phyloP scores from a whole-genome alignment of 225 moss, liverwort and hornwort genomes.

The Straminergon stramineum region DNA sequence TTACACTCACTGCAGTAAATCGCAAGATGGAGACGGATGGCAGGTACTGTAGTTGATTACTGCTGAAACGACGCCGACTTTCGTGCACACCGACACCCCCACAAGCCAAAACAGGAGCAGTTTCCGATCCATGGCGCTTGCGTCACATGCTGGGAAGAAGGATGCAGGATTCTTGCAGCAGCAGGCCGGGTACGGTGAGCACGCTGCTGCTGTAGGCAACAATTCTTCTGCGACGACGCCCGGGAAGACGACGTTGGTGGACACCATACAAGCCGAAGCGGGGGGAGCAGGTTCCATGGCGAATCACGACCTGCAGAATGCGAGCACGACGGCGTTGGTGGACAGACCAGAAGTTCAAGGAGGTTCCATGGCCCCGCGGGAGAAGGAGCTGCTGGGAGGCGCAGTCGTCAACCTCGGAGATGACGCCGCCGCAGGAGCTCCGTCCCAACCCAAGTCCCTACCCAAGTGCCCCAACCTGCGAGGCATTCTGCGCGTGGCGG shows the following conservation, averaged over 20 bases:
- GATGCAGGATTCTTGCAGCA: not conserved
- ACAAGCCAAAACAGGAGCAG: not conserved
- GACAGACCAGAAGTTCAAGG: not conserved
- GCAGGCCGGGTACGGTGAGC: not conserved
- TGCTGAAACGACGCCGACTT: not conserved
- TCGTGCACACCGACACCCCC: not conserved
- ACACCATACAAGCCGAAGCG: not conserved
- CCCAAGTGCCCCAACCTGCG: slow-evolving; percentile 20
- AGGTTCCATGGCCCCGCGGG: not conserved
- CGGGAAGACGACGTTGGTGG: not conserved
- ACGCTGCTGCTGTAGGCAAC: not conserved
- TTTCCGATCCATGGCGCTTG: not conserved
- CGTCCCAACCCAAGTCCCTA: not conserved
- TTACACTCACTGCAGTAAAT: not conserved
- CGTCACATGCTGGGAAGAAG: not conserved
- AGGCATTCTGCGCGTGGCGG: slow-evolving; percentile 18
- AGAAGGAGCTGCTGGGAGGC: not conserved
- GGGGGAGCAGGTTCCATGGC: not conserved
- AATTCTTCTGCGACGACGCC: not conserved
- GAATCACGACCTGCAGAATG: not conserved
- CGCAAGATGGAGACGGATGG: not conserved
- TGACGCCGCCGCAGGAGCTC: not conserved
- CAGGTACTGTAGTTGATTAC: not conserved
- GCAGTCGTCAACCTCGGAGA: not conserved
- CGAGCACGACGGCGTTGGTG: not conserved